These are phyloP conservation scores for Drechslerella dactyloides DNA, from an alignment of 2,329 filamentous ascomycete species.

Conservation along the genomic window DNA sequence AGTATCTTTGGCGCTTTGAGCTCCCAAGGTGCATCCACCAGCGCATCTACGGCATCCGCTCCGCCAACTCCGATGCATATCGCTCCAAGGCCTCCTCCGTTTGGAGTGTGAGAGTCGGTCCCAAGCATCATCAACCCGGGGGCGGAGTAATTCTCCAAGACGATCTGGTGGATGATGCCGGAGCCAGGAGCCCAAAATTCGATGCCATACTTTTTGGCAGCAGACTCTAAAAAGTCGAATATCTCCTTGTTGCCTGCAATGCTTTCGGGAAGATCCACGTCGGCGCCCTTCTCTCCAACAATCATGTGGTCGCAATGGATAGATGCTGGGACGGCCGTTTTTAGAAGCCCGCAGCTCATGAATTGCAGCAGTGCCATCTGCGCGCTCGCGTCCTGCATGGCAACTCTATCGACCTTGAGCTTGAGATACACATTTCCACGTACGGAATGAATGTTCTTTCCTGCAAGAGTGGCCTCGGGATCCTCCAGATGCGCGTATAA, in stretches of 20 bases:
- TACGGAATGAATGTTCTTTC: constrained; percentile 81
- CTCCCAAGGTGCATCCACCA: constrained; percentile 97
- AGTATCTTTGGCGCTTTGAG: constrained; percentile 90
- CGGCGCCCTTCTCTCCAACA: constrained; percentile 88
- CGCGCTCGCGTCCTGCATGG: constrained; percentile 98
- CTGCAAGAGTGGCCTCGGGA: constrained; percentile 81
- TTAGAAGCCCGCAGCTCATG: constrained; percentile 91
- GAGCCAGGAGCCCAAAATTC: constrained; percentile 95
- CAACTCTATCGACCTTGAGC: constrained; percentile 94
- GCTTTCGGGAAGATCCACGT: constrained; percentile 80
- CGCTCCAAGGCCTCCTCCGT: constrained; percentile 90
- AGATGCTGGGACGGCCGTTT: constrained; percentile 90
- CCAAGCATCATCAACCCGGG: constrained; percentile 98
- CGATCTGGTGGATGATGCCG: constrained; percentile 96
- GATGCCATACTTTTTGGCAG: constrained; percentile 87
- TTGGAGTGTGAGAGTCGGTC: constrained; percentile 96
- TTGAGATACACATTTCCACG: constrained; percentile 90
- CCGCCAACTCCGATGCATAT: constrained; percentile 97
- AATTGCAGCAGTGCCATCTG: constrained; percentile 99
- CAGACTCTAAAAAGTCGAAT: constrained; percentile 95
- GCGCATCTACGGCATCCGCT: constrained; percentile 93
- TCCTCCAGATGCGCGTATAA: constrained; percentile 94
- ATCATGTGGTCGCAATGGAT: constrained; percentile 99
- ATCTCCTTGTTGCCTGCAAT: constrained; percentile 95
- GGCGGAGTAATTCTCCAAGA: constrained; percentile 96